Evolutionary conservation across 495 filamentous ascomycete genomes (phyloP).

Genomic region (Penicillium parvum): DNA sequence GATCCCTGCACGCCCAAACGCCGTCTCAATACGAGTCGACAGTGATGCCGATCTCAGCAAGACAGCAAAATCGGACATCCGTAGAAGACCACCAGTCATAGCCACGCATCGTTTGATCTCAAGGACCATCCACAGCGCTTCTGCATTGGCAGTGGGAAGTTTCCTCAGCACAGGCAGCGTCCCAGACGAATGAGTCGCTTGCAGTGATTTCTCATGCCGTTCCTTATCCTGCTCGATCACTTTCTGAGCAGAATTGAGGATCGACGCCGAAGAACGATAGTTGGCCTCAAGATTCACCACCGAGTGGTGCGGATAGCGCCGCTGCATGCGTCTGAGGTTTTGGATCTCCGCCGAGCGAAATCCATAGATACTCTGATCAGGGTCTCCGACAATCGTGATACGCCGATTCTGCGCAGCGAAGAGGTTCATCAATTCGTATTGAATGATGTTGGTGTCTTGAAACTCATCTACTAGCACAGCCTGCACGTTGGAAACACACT

Average conservation of each 20-base stretch:
- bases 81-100: conserved; percentile 68
- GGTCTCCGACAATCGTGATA: conserved; percentile 95
- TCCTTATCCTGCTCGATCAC: conserved; percentile 90
- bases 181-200: conserved; percentile 76
- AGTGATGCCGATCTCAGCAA: conserved; percentile 79
- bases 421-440: conserved; percentile 92
- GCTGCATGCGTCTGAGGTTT: conserved; percentile 77
- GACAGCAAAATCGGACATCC: conserved; percentile 77
- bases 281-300: conserved; percentile 91
- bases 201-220: conserved; percentile 71
- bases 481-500: conserved; percentile 89
- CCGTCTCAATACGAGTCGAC: conserved; percentile 79
- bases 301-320: conserved; percentile 69
- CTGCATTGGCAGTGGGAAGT: conserved; percentile 64
- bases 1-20: conserved; percentile 79
- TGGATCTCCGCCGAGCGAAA: conserved; percentile 95
- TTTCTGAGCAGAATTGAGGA: conserved; percentile 72
- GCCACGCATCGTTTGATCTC: conserved; percentile 72
- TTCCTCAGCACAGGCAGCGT: conserved; percentile 79
- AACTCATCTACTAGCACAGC: conserved; percentile 96
- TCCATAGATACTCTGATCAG: conserved; percentile 97
- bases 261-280: conserved; percentile 90
- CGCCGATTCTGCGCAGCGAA: conserved; percentile 67
- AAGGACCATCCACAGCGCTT: conserved; percentile 84
- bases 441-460: conserved; percentile 93